Base-by-base conservation (phyloP, 208 protist genomes). In the Crithidia expoeki region DNA sequence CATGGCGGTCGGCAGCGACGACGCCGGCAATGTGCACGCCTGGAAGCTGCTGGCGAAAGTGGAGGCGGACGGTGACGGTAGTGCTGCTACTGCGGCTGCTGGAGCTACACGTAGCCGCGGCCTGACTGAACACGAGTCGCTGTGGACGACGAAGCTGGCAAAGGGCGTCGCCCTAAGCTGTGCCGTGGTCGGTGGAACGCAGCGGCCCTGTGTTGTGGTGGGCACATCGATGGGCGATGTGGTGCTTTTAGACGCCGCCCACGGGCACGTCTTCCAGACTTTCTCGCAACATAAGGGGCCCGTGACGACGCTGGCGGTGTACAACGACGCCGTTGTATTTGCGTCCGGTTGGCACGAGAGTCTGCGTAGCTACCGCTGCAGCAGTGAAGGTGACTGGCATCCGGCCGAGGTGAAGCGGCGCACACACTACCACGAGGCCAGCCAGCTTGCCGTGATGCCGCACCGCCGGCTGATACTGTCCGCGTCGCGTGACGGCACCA, bases 391-490 rank as follows among this genome's bases (percentile, higher is more conserved):
- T 12, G 62, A 74, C 30, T 96, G 89, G 88, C 85, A 86, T 71
- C 89, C 92, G 12, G 88, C 88, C 3, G 87, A 96, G 63, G 92
- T 96, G 69, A 96, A 96, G 76, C 87, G 92, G 0, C 92, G 92
- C 57, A 94, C 89, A 44, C 92, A 96, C 62, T 94, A 96, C 77
- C 92, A 96, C 63, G 92, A 96, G 73, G 84, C 84, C 28, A 90
- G 66, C 44, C 80, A 94, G 64, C 70, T 96, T 30, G 30, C 69
- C 4, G 16, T 94, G 28, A 30, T 90, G 50, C 60, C 79, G 14
- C 73, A 74, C 28, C 74, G 64, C 12, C 81, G 89, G 71, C 75
- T 94, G 14, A 58, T 96, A n/a, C 68, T 96, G 21, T 96, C 92
- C 19, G 83, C 88, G 10, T 52, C 88, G 12, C 84, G 89, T 19